Percentiles rank a stretch among this genome's conserved stretches.
Conservation (phyloP, 2,329 filamentous ascomycete species). For the Aspergillus udagawae region DNA sequence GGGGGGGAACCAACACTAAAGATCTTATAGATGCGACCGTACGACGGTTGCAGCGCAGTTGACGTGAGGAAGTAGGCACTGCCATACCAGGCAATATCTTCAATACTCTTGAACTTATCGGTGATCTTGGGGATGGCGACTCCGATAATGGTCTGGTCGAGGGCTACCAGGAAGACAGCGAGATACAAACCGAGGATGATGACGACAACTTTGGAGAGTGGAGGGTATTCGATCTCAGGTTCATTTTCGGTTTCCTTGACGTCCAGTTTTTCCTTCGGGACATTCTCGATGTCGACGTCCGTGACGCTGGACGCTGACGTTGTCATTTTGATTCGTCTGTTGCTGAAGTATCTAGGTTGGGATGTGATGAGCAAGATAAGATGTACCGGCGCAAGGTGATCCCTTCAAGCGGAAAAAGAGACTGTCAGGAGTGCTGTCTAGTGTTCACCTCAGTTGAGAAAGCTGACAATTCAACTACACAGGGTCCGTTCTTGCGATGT, state of each 20-base stretch:
- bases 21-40: conserved; percentile 55
- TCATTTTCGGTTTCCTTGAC: not conserved
- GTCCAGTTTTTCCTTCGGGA: not conserved
- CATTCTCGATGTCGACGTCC: not conserved
- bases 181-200: conserved; percentile 23
- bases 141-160: conserved; percentile 42
- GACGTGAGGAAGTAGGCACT: conserved; percentile 39
- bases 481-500: not conserved
- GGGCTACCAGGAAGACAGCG: conserved; percentile 22
- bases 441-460: not conserved
- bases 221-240: conserved; percentile 14
- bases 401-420: not conserved
- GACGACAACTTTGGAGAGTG: conserved; percentile 14
- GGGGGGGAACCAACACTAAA: conserved; percentile 10
- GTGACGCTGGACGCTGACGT: not conserved
- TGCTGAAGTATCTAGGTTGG: not conserved
- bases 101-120: conserved; percentile 23
- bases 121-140: conserved; percentile 23
- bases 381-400: not conserved
- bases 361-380: not conserved
- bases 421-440: not conserved
- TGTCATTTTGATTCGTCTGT: not conserved
- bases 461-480: not conserved
- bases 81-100: conserved; percentile 63
- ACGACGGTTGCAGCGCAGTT: conserved; percentile 4